Conservation (phyloP, 306 rosid species). For the Spatholobus suberectus region DNA sequence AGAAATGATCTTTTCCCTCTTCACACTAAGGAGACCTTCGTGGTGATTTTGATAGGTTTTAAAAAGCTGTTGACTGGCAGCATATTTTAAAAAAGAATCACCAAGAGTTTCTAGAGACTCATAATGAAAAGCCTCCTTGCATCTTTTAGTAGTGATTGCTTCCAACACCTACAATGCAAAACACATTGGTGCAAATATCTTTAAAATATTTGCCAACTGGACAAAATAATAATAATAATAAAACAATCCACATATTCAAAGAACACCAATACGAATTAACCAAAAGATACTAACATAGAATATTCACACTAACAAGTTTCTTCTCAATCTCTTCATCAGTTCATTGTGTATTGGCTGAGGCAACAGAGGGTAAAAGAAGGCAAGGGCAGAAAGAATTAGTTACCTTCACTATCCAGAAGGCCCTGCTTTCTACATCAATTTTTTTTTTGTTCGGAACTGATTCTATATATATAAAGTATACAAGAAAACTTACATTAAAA, state of each 20-base stretch:
- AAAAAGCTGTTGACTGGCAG: constrained; percentile 73
- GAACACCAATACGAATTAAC: constrained; percentile 8
- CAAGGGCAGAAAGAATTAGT: not conserved
- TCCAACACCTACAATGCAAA: constrained; percentile 73
- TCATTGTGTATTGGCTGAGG: not conserved
- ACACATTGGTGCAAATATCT: constrained; percentile 3
- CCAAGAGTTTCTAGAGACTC: constrained; percentile 94
- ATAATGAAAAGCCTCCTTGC: constrained; percentile 77
- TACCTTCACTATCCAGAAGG: not conserved
- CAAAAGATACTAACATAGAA: not conserved
- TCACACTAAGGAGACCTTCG: constrained; percentile 79
- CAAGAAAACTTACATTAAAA: not conserved
- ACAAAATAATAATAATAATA: not conserved
- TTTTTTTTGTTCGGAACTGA: constrained; percentile 2
- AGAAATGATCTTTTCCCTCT: constrained; percentile 69
- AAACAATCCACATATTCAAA: not conserved
- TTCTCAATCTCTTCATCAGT: constrained; percentile 22
- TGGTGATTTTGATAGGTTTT: constrained; percentile 56
- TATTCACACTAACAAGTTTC: constrained; percentile 18
- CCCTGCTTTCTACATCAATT: not conserved
- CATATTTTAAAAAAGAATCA: constrained; percentile 92
- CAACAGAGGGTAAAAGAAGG: not conserved
- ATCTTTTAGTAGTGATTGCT: constrained; percentile 76
- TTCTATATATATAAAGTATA: not conserved
- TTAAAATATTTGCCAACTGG: not conserved